phyloP scores from a whole-genome alignment of 2,329 filamentous ascomycete species.

The Xylogone sp. region DNA sequence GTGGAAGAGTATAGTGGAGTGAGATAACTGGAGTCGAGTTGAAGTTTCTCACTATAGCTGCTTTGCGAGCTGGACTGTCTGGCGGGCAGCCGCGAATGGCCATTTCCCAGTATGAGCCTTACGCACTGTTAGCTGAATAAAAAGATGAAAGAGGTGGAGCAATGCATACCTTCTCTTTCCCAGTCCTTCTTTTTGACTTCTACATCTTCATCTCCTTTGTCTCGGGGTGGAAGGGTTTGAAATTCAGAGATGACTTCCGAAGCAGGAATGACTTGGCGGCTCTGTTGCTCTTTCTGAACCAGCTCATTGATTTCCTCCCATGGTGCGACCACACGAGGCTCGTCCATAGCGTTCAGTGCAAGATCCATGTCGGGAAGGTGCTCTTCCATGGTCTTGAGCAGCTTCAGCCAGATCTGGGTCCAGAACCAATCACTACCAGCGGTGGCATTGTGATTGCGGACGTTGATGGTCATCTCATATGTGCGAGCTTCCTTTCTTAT shows the following conservation, averaged over 20 bases:
- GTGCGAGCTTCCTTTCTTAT: conserved; percentile 46
- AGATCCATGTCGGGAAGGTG: conserved; percentile 62
- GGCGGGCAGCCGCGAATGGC: conserved; percentile 59
- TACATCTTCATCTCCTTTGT: conserved; percentile 29
- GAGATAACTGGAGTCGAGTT: conserved; percentile 44
- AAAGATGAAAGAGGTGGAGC: conserved; percentile 51
- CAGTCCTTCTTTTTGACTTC: conserved; percentile 12
- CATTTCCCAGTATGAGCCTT: conserved; percentile 50
- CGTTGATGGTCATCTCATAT: conserved; percentile 59
- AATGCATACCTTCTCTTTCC: conserved; percentile 26
- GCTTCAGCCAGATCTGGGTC: conserved; percentile 34
- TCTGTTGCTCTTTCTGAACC: conserved; percentile 42
- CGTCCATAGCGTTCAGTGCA: conserved; percentile 61
- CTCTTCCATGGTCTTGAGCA: conserved; percentile 39
- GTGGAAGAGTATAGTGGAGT: conserved; percentile 39
- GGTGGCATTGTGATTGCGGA: conserved; percentile 49
- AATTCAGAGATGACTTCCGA: conserved; percentile 46
- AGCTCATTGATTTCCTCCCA: conserved; percentile 51
- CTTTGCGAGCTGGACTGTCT: conserved; percentile 54
- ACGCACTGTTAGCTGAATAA: conserved; percentile 45
- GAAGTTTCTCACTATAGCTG: conserved; percentile 40
- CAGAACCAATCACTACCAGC: conserved; percentile 39
- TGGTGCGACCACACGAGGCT: conserved; percentile 56
- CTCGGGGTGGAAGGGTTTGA: conserved; percentile 34
- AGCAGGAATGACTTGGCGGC: conserved; percentile 50